phyloP scores from a whole-genome alignment of 2,329 filamentous ascomycete genomes.

The Exophiala aquamarina region DNA sequence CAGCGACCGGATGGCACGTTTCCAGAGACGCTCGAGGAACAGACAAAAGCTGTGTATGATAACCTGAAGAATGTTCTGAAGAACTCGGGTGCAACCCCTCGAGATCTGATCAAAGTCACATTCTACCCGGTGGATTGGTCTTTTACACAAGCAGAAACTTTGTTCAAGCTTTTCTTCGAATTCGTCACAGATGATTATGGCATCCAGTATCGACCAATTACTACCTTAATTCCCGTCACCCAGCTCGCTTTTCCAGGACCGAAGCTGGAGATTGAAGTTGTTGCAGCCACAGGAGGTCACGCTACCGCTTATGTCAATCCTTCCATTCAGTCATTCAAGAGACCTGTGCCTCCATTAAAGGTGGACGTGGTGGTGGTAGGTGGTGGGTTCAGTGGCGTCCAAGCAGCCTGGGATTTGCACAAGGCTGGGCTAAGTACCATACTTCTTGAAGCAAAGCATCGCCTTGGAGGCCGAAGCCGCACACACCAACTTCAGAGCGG shows the following conservation, averaged over 20 bases:
- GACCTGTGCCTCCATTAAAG: constrained; percentile 11
- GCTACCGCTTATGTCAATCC: constrained; percentile 6
- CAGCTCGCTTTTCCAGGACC: constrained; percentile 39
- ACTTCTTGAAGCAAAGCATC: constrained; percentile 50
- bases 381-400: constrained; percentile 42
- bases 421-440: constrained; percentile 39
- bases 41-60: constrained; percentile 39
- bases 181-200: constrained; percentile 31
- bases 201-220: constrained; percentile 39
- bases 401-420: constrained; percentile 37
- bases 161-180: constrained; percentile 30
- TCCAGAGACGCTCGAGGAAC: constrained; percentile 40
- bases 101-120: constrained; percentile 42
- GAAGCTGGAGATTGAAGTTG: constrained; percentile 47
- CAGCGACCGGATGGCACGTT: constrained; percentile 29
- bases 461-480: constrained; percentile 54
- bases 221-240: constrained; percentile 44
- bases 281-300: constrained; percentile 30
- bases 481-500: constrained; percentile 35
- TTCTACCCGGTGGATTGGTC: constrained; percentile 39
- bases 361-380: constrained; percentile 44
- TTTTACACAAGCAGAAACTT: constrained; percentile 34
- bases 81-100: constrained; percentile 35
- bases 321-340: constrained; percentile 1
- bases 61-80: constrained; percentile 39